Percentiles rank a stretch among this genome's conserved stretches.
Conservation (phyloP, 345 rosid species). For the Mercurialis annua region DNA sequence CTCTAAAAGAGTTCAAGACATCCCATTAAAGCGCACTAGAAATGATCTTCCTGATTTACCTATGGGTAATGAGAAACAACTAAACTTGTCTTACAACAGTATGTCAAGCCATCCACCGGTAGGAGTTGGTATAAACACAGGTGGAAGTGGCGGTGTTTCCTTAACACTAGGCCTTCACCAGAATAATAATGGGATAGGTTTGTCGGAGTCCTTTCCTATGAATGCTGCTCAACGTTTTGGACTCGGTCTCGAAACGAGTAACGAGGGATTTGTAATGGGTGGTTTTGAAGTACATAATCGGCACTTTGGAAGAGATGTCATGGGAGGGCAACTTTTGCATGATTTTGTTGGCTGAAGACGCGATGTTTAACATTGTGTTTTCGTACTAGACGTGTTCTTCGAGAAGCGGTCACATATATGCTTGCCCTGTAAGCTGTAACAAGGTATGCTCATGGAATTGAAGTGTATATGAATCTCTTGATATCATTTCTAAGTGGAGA, state of each 20-base stretch:
- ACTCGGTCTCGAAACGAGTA: conserved; percentile 8
- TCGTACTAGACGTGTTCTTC: conserved; percentile 6
- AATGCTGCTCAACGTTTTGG: conserved; percentile 39
- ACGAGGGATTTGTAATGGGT: conserved; percentile 11
- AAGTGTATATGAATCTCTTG: conserved; percentile 19
- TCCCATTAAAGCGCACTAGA: conserved; percentile 47
- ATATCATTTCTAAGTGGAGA: conserved; percentile 8
- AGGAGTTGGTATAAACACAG: conserved; percentile 23
- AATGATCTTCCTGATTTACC: conserved; percentile 10
- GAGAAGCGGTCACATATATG: conserved; percentile 3
- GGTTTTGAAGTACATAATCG: conserved; percentile 13
- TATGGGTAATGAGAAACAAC: conserved; percentile 5
- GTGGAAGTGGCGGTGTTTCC: conserved; percentile 20
- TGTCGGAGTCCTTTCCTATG: conserved; percentile 13
- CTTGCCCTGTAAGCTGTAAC: conserved; percentile 5
- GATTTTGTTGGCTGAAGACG: conserved; percentile 84
- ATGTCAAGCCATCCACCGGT: not conserved
- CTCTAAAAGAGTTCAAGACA: conserved; percentile 18
- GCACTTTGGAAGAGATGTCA: conserved; percentile 60
- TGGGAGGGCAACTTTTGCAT: conserved; percentile 86
- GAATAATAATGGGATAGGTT: conserved; percentile 20
- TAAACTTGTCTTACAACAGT: conserved; percentile 1
- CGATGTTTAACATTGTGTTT: not conserved
- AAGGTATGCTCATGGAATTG: conserved; percentile 17
- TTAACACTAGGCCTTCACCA: conserved; percentile 29